phyloP scores from a whole-genome alignment of 1,284 basidiomycete species.

The Malassezia globosa region DNA sequence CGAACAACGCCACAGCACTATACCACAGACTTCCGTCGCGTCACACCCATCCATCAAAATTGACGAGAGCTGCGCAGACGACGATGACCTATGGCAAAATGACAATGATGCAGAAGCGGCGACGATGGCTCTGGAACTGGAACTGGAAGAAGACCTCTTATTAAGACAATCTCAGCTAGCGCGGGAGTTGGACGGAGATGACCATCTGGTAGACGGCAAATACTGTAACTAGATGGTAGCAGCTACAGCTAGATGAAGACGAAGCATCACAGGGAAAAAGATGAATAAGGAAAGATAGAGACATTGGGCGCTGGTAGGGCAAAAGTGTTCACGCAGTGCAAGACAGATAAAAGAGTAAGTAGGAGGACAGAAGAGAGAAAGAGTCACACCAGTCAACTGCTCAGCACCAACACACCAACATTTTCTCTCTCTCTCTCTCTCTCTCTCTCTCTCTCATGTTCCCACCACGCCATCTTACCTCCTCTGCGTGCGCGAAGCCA shows the following conservation, averaged over 20 bases:
- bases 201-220: too few species aligned
- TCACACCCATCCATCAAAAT: too few species aligned
- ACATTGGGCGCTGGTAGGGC: too few species aligned
- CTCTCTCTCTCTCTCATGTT: background rate
- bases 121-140: conserved; percentile 24
- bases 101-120: conserved; percentile 19
- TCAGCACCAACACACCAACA: too few species aligned
- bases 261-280: background rate
- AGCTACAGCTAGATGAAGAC: too few species aligned
- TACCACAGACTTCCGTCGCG: too few species aligned
- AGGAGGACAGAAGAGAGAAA: too few species aligned
- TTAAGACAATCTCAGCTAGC: conserved; percentile 16
- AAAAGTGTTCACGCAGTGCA: background rate
- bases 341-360: too few species aligned
- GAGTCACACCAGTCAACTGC: too few species aligned
- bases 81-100: background rate
- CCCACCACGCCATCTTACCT: conserved; percentile 2
- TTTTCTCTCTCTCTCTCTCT: too few species aligned
- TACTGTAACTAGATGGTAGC: background rate
- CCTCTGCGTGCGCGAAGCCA: conserved; percentile 9
- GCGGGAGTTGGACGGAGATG: conserved; percentile 14
- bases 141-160: conserved; percentile 15
- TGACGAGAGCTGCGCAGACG: background rate
- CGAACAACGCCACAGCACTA: too few species aligned
- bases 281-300: too few species aligned